Percentiles rank a stretch among this genome's conserved stretches.
phyloP scores from a whole-genome alignment of 2,329 filamentous ascomycete species.

The Fonsecaea erecta region DNA sequence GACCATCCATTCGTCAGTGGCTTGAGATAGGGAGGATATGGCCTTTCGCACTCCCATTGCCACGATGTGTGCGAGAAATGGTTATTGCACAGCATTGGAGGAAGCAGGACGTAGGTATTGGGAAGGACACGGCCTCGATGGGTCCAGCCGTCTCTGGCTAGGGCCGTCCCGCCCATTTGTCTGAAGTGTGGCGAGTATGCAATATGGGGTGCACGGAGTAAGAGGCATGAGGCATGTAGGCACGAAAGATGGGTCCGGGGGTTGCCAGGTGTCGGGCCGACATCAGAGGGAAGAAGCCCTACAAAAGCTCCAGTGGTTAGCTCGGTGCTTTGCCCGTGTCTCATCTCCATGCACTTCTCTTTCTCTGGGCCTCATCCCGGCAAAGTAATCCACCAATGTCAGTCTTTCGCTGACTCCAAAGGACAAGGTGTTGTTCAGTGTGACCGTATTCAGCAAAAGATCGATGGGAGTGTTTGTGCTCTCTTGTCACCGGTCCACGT shows the following conservation, averaged over 20 bases:
- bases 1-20: background rate
- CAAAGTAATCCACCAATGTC: background rate
- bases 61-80: background rate
- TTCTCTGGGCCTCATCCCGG: background rate
- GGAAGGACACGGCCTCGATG: background rate
- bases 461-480: background rate
- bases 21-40: background rate
- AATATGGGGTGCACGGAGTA: background rate
- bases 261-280: background rate
- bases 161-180: slow-evolving; percentile 6
- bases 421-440: background rate
- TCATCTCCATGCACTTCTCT: background rate
- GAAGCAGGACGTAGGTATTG: background rate
- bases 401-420: background rate
- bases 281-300: background rate
- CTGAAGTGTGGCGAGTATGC: background rate
- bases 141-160: background rate
- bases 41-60: background rate
- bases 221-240: background rate
- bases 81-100: background rate
- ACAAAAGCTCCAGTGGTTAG: background rate
- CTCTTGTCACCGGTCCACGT: background rate
- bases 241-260: background rate
- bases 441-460: background rate
- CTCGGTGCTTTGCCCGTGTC: background rate